Percentiles rank a stretch among this genome's conserved stretches.
phyloP scores from a whole-genome alignment of 2,329 filamentous ascomycete genomes.

The Ceratocystis huliohia region DNA sequence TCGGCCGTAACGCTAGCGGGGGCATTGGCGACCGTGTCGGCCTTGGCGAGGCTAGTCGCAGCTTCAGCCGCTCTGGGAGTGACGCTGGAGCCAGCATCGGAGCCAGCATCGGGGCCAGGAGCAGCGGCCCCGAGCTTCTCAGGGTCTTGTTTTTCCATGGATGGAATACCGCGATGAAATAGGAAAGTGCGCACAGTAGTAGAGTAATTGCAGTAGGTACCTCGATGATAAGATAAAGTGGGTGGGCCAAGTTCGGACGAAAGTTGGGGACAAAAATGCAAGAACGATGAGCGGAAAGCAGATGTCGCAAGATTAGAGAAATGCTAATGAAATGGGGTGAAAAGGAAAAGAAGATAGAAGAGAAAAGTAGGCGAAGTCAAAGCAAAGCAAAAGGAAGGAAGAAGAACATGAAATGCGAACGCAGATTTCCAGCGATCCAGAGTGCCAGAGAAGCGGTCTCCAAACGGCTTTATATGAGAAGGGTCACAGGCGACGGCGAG shows the following conservation, averaged over 20 bases:
- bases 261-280: not conserved
- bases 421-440: not conserved
- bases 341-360: not conserved
- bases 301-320: not conserved
- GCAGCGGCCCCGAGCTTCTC: conserved; percentile 5
- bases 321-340: not conserved
- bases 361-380: not conserved
- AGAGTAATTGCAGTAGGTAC: not conserved
- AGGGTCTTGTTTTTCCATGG: not conserved
- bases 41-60: not conserved
- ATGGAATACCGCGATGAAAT: not conserved
- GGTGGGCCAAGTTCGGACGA: not conserved
- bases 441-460: not conserved
- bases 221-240: not conserved
- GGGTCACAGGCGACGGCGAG: not conserved
- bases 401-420: not conserved
- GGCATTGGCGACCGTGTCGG: not conserved
- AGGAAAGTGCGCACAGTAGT: not conserved
- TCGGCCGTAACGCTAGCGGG: not conserved
- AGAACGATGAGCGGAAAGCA: not conserved
- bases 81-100: conserved; percentile 2
- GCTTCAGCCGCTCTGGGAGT: not conserved
- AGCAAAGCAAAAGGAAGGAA: not conserved
- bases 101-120: not conserved
- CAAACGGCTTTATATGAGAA: not conserved